Percentiles rank a stretch among this genome's conserved stretches.
phyloP scores from a whole-genome alignment of 257 asterid species.

The Cinchona pubescens region DNA sequence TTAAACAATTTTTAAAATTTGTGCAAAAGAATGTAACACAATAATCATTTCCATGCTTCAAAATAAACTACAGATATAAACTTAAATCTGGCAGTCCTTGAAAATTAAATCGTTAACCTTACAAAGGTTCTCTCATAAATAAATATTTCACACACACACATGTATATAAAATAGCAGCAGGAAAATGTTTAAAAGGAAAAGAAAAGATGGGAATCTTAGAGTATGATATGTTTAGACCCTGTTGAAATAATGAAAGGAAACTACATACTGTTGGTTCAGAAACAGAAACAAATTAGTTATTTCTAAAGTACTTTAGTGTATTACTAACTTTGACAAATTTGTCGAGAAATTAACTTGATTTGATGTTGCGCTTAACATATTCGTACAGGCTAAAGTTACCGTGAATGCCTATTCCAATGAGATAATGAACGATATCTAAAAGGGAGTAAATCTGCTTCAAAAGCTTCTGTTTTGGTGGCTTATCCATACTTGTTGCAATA shows the following conservation, averaged over 20 bases:
- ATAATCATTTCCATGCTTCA: constrained; percentile 1
- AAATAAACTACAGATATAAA: neutral
- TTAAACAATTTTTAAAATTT: too few species aligned
- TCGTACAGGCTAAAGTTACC: constrained; percentile 74
- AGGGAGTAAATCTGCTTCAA: constrained; percentile 81
- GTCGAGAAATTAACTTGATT: constrained; percentile 53
- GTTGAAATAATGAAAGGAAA: neutral
- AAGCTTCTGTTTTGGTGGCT: constrained; percentile 62
- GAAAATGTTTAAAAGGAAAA: too few species aligned
- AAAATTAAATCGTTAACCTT: too few species aligned
- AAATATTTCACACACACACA: too few species aligned
- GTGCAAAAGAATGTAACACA: too few species aligned
- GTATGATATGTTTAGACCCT: neutral
- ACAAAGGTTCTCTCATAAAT: too few species aligned
- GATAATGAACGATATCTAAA: constrained; percentile 80
- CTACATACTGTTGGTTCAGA: neutral
- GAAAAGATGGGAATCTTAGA: neutral
- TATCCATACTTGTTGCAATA: constrained; percentile 41
- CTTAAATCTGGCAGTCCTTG: neutral
- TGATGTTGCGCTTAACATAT: constrained; percentile 75
- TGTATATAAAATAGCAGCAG: too few species aligned
- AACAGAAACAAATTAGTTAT: neutral
- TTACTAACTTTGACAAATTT: neutral
- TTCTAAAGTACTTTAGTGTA: neutral
- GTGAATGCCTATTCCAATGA: constrained; percentile 86